Base-by-base conservation (phyloP, 2,329 filamentous ascomycete genomes). In the Trichoderma cornu-damae region DNA sequence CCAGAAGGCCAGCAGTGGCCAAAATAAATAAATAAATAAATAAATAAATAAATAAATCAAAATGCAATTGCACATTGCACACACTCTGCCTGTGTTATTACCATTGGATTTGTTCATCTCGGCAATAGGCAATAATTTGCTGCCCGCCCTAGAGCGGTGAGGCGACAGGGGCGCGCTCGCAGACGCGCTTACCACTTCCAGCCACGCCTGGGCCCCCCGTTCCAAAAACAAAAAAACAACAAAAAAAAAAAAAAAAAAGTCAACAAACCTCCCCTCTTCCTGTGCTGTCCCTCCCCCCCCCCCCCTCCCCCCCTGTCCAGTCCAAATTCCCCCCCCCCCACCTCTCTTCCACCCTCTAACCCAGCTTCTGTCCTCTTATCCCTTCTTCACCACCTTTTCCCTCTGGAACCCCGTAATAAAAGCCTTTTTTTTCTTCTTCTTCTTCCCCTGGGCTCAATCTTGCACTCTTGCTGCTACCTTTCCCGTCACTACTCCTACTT, bases 251-350 rank as follows among this genome's bases (percentile, higher is more conserved):
- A n/a, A n/a, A 30, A 30, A 64, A 54, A 69, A 70, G 69, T 73
- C 71, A 73, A 73, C 71, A 73, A 73, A 72, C 70, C 69, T 67
- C 67, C 66, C 62, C 50, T 53, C 50, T 43, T 44, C 49, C 35
- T 26, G 11, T n/a, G 16, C 26, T 20, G 30, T 30, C 38, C 64
- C 67, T 70, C 70, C 66, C 73, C 74, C 73, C 58, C n/a, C n/a
- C n/a, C 75, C 75, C 74, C 74, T n/a, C 40, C 38, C 64, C 67
- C 70, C 70, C 66, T 68, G 69, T 68, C 65, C 66, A n/a, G 64
- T 67, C 74, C 73, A 74, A 75, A 73, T 75, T 72, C 73, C 74
- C 73, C 58, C 74, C 73, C 58, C 75, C 75, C 74, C 74, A 75
- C 74, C 46, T 49, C 38, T 26, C 11, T 18, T 73, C 73, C 72